These are phyloP conservation scores for Boletus vermiculosoides DNA, from an alignment of 768 basidiomycete species.

Conservation along the genomic window DNA sequence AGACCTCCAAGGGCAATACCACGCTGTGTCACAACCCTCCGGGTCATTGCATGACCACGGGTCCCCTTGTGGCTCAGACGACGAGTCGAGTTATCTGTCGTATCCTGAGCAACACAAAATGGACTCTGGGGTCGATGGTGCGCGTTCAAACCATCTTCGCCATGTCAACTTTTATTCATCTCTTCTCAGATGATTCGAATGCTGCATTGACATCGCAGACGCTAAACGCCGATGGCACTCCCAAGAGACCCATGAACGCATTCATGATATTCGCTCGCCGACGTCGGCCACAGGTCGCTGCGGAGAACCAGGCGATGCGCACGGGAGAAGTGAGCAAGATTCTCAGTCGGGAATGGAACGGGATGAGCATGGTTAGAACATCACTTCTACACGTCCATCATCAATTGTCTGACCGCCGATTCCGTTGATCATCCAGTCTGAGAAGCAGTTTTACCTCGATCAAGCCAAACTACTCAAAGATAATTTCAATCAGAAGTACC, in stretches of 20 bases:
- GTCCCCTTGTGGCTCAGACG: conserved; percentile 59
- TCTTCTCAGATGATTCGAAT: conserved; percentile 38
- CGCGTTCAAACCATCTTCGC: conserved; percentile 10
- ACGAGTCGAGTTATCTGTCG: conserved; percentile 38
- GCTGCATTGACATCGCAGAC: conserved; percentile 68
- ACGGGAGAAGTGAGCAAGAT: conserved; percentile 91
- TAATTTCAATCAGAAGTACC: conserved; percentile 80
- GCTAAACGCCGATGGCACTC: conserved; percentile 83
- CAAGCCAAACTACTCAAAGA: conserved; percentile 86
- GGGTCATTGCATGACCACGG: conserved; percentile 41
- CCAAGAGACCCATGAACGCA: conserved; percentile 90
- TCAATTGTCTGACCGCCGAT: conserved; percentile 14
- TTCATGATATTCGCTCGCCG: conserved; percentile 92
- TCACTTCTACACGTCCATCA: neutral
- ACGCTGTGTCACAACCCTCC: conserved; percentile 27
- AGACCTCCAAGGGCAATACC: conserved; percentile 22
- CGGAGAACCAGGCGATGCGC: conserved; percentile 87
- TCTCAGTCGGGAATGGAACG: conserved; percentile 81
- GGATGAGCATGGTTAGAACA: conserved; percentile 65
- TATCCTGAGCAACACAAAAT: conserved; percentile 39
- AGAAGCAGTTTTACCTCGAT: conserved; percentile 86
- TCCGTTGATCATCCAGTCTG: conserved; percentile 43
- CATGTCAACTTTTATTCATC: conserved; percentile 15
- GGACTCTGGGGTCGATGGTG: conserved; percentile 49
- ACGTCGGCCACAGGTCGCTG: conserved; percentile 77